Evolutionary conservation across 805 yeast genomes (phyloP).

Genomic region (Kodamaea lidongshanica): DNA sequence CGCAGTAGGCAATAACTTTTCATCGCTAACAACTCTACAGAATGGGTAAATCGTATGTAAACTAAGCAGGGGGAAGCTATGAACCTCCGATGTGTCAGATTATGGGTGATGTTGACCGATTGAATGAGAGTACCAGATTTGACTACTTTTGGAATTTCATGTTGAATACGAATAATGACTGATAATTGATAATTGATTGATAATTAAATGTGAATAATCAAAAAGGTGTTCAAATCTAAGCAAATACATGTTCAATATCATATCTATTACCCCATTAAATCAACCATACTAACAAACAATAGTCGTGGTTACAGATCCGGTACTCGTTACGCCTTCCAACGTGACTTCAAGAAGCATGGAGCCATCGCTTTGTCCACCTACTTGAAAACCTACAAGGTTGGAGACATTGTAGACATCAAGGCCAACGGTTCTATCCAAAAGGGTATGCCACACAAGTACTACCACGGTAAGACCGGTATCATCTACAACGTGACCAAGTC

Average conservation of each 20-base stretch:
- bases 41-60: conserved; percentile 37
- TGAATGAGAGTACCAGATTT: no score
- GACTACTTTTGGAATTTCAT: no score
- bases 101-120: no score
- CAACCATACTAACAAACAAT: conserved; percentile 20
- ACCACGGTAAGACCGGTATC: conserved; percentile 99
- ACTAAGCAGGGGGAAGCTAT: no score
- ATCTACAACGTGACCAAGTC: conserved; percentile 98
- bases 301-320: conserved; percentile 99
- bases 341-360: conserved; percentile 99
- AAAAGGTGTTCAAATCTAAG: no score
- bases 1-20: no score
- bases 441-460: conserved; percentile 99
- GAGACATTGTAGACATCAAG: conserved; percentile 98
- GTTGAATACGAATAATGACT: no score
- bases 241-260: not conserved
- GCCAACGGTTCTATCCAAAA: conserved; percentile 99
- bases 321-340: conserved; percentile 99
- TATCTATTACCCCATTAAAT: not conserved
- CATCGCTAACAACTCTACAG: conserved; percentile 17
- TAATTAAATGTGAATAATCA: no score
- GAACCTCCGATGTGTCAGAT: no score
- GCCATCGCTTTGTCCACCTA: conserved; percentile 89
- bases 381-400: conserved; percentile 97
- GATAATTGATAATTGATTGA: no score